Evolutionary conservation across 2,329 filamentous ascomycete species (phyloP).

Genomic region (Fusarium tuaranense): DNA sequence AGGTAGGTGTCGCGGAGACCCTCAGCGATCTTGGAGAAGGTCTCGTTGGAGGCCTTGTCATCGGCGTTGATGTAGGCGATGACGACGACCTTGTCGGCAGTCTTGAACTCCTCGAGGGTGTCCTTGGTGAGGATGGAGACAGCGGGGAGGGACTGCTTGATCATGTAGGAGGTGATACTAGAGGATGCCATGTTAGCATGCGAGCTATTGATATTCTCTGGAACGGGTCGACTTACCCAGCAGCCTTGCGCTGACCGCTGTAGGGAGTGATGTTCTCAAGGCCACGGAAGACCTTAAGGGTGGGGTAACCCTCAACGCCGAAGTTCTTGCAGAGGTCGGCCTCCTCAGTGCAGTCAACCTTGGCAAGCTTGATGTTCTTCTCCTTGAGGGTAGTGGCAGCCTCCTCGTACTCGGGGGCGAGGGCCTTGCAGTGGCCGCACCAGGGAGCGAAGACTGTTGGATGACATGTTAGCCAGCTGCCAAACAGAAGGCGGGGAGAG

Average conservation of each 20-base stretch:
- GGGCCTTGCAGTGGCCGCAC: constrained; percentile 99
- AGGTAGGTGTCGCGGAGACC: constrained; percentile 89
- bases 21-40: constrained; percentile 80
- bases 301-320: constrained; percentile 97
- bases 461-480: constrained; percentile 50
- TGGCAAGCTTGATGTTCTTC: constrained; percentile 86
- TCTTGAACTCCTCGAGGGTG: constrained; percentile 95
- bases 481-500: neutral
- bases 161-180: constrained; percentile 87
- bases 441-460: constrained; percentile 88
- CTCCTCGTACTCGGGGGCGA: constrained; percentile 91
- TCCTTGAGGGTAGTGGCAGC: constrained; percentile 87
- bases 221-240: constrained; percentile 64
- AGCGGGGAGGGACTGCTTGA: constrained; percentile 95
- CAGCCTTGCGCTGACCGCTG: constrained; percentile 88
- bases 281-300: constrained; percentile 98
- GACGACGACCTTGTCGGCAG: constrained; percentile 94
- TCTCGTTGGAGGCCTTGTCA: constrained; percentile 88
- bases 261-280: constrained; percentile 85
- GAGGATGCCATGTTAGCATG: constrained; percentile 34
- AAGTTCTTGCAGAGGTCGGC: constrained; percentile 88
- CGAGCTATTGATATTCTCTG: neutral
- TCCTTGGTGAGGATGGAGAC: constrained; percentile 87
- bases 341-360: constrained; percentile 97
- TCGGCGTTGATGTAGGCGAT: constrained; percentile 86